Base-by-base conservation (phyloP, 2,329 filamentous ascomycete species). In the Arthrocladium fulminans region DNA sequence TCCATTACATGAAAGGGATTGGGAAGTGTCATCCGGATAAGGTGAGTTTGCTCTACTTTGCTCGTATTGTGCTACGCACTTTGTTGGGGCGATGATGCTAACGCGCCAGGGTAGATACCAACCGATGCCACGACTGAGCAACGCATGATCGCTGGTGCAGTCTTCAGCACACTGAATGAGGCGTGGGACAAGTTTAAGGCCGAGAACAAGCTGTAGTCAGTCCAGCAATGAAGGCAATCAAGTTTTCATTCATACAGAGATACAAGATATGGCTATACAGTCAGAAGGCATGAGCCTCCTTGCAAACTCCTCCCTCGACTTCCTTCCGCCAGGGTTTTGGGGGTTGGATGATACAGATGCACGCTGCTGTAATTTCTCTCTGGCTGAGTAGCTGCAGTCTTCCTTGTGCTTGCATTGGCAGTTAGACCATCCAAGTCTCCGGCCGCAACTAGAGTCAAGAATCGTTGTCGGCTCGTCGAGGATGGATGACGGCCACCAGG, bases 1-100 rank as follows among this genome's bases (percentile, higher is more conserved):
- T 98, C 55, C 75, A 86, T 51, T 98, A 98, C 65, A 97, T 98
- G 92, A 96, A 95, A 77, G 92, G 90, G 4, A 97, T 98, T 75
- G 87, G 84, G 9, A 97, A 96, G 75, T 92, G 92, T 58, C 92
- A 98, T 75, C 92, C 92, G 52, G 92, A 98, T 67, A 98, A 98
- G 84, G 92, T 96, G 74, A 51, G 51, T 51, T 13, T 46, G 22
- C 25, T n/a, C 42, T 17, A 15, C 15, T 17, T 20, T 47, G 6
- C 47, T 25, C 17, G 7, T 27, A 8, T 6, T 19, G 24, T 45
- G 15, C 39, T 17, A n/a, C 15, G 19, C 22, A 8, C 29, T 29
- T 50, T 32, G 13, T 35, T 23, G 19, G 2, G 15, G 27, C 7
- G 27, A 29, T 30, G 34, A 27, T 29, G 41, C 35, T 47, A 25